Conservation (phyloP, 1,284 basidiomycete genomes). For the Caloboletus firmus region DNA sequence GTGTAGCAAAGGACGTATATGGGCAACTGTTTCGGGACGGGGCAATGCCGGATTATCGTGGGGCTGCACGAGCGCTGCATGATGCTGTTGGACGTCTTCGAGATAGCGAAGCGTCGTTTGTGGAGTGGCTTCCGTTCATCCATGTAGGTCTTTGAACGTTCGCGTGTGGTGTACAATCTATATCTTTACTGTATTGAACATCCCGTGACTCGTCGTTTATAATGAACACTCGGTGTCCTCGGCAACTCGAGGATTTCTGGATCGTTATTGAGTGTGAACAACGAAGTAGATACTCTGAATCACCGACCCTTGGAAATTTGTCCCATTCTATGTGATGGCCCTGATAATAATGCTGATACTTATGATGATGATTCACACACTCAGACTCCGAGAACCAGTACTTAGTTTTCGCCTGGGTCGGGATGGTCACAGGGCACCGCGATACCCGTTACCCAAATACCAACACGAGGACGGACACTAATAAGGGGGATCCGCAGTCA, state of each 20-base stretch:
- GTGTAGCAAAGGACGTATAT: neutral
- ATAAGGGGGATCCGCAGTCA: slow-evolving; percentile 11
- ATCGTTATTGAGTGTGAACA: too few species aligned
- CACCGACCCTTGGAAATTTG: too few species aligned
- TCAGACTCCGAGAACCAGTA: too few species aligned
- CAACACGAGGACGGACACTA: neutral
- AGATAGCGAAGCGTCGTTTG: neutral
- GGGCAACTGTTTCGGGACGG: neutral
- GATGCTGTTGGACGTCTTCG: neutral
- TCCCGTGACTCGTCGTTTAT: neutral
- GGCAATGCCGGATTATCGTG: neutral
- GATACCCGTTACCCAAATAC: neutral
- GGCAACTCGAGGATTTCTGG: neutral
- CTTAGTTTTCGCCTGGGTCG: too few species aligned
- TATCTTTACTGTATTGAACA: neutral
- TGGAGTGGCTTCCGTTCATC: neutral
- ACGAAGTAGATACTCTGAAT: too few species aligned
- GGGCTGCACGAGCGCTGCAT: neutral
- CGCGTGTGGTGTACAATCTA: neutral
- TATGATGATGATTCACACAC: too few species aligned
- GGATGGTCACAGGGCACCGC: neutral
- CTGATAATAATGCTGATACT: too few species aligned
- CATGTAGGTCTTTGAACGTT: neutral
- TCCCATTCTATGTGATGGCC: too few species aligned
- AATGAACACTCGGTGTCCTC: too few species aligned